These are phyloP conservation scores for Eragrostis curvula DNA, from an alignment of 176 grass and related monocot genomes.

Conservation along the genomic window DNA sequence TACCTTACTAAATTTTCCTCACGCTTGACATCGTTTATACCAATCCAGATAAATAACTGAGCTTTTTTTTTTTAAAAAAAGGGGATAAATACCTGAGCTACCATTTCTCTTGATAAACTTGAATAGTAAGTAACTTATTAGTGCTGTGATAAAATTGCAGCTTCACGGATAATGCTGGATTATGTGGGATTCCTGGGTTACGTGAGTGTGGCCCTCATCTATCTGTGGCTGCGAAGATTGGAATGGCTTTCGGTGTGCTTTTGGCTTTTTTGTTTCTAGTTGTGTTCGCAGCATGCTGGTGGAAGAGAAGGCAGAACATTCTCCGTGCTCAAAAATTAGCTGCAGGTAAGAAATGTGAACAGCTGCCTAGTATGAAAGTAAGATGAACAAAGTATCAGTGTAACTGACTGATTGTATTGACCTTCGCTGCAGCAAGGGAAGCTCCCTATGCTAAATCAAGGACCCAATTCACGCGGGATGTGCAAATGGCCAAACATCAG, in stretches of 20 bases:
- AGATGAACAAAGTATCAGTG: not conserved
- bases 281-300: slow-evolving; percentile 83
- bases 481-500: slow-evolving; percentile 88
- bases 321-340: slow-evolving; percentile 68
- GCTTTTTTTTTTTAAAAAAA: too few relatives aligned
- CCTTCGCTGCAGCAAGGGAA: slow-evolving; percentile 56
- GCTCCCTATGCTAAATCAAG: slow-evolving; percentile 82
- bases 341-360: slow-evolving; percentile 59
- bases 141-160: slow-evolving; percentile 44
- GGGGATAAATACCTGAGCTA: not conserved
- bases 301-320: slow-evolving; percentile 91
- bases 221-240: slow-evolving; percentile 85
- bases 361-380: slow-evolving; percentile 12
- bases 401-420: not conserved
- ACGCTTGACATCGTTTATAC: not conserved
- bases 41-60: slow-evolving; percentile 16
- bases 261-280: slow-evolving; percentile 68
- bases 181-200: slow-evolving; percentile 95
- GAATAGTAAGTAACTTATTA: slow-evolving; percentile 20
- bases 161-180: slow-evolving; percentile 83
- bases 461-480: slow-evolving; percentile 75
- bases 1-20: not conserved
- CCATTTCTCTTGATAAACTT: not conserved
- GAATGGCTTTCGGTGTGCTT: slow-evolving; percentile 75
- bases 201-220: slow-evolving; percentile 82